These are phyloP conservation scores for Plenodomus lindquistii DNA, from an alignment of 2,329 filamentous ascomycete genomes.

Conservation along the genomic window DNA sequence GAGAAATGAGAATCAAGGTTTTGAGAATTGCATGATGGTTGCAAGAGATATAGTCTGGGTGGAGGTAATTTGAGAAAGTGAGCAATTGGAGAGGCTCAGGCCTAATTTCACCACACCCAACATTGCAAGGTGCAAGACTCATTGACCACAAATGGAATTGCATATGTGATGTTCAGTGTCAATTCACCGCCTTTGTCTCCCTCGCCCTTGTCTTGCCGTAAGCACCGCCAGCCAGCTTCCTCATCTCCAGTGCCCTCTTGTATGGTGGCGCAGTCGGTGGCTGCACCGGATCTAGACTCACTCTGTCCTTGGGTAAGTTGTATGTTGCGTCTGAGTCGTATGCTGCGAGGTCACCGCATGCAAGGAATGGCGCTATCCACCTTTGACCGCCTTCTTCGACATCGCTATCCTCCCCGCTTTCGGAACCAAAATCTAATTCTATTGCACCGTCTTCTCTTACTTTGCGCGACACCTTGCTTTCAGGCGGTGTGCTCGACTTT, in stretches of 20 bases:
- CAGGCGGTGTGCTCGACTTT: constrained; percentile 4
- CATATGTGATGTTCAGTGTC: not conserved
- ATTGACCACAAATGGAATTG: too few species aligned
- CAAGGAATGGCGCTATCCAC: constrained; percentile 95
- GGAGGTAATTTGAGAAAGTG: too few species aligned
- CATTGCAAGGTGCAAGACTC: too few species aligned
- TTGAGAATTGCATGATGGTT: too few species aligned
- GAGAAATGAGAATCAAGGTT: too few species aligned
- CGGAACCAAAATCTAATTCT: constrained; percentile 53
- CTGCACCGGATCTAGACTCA: constrained; percentile 89
- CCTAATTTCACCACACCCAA: too few species aligned
- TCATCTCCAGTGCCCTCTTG: constrained; percentile 83
- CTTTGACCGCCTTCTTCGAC: constrained; percentile 54
- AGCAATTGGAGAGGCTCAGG: too few species aligned
- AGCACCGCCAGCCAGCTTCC: constrained; percentile 73
- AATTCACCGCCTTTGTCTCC: not conserved
- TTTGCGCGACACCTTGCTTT: constrained; percentile 27
- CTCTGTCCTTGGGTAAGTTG: constrained; percentile 79
- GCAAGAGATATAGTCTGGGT: too few species aligned
- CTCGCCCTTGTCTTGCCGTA: constrained; percentile 69
- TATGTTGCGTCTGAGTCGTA: constrained; percentile 98
- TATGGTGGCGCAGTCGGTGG: constrained; percentile 96
- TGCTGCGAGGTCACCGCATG: constrained; percentile 92
- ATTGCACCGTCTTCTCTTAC: constrained; percentile 53
- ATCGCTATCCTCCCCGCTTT: constrained; percentile 44